Conservation (phyloP, 2,329 filamentous ascomycete genomes). For the Penicillium glabrum region DNA sequence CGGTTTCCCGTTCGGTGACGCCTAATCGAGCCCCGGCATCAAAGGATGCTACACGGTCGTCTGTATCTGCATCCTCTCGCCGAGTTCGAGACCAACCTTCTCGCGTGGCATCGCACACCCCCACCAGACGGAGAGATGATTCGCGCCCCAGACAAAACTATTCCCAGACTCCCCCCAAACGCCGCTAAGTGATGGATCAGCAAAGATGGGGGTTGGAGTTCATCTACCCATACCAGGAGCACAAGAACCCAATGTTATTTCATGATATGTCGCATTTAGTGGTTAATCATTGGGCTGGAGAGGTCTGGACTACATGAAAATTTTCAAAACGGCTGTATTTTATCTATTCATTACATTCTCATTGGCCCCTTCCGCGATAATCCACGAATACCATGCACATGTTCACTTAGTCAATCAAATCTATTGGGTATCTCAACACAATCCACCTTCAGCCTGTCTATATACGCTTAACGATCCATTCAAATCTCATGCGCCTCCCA, state of each 20-base stretch:
- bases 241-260: not conserved
- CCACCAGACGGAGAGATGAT: constrained; percentile 19
- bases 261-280: not conserved
- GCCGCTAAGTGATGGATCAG: constrained; percentile 4
- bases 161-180: constrained; percentile 24
- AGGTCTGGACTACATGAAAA: constrained; percentile 1
- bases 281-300: not conserved
- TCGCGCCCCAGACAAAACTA: constrained; percentile 20
- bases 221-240: not conserved
- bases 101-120: constrained; percentile 26
- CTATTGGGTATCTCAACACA: constrained; percentile 18
- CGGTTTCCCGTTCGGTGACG: constrained; percentile 29
- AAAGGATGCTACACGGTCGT: constrained; percentile 21
- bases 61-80: constrained; percentile 31
- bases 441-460: constrained; percentile 3
- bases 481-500: constrained; percentile 57
- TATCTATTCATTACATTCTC: not conserved
- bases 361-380: not conserved
- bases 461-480: not conserved
- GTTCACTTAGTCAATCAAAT: not conserved
- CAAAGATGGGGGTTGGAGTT: not conserved
- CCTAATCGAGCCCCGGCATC: constrained; percentile 19
- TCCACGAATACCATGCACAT: not conserved
- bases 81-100: constrained; percentile 22
- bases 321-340: not conserved